Evolutionary conservation across 2,329 filamentous ascomycete species (phyloP), one percentile per base, ranked within the genome.

Genomic region (Apiospora sp.): DNA sequence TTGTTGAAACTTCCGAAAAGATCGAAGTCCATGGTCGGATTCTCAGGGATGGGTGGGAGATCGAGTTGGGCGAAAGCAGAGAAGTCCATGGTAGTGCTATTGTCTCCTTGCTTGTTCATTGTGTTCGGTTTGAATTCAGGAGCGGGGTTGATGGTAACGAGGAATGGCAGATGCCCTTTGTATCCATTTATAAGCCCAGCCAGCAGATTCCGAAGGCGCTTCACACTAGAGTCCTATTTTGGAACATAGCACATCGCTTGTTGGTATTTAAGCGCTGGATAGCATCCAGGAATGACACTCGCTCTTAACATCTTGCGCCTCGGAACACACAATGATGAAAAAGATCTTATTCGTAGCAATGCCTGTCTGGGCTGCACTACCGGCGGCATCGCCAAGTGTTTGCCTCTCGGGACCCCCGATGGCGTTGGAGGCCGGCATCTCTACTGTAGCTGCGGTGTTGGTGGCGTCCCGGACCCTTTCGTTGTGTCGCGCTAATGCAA

Each of bases 361-460:
- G n/a, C n/a, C n/a, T 27, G n/a, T 51, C 8, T 51, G n/a, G n/a
- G 49, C 49, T 12, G n/a, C 7, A 27, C n/a, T 51, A 51, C 49
- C 49, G 49, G 49, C 49, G 49, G 49, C 5, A 51, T 51, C 49
- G n/a, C n/a, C 8, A 51, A 51, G 49, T 51, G 49, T 51, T n/a
- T 51, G n/a, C 49, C 49, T 51, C 49, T 51, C 49, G 49, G n/a
- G n/a, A 51, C 49, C n/a, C 49, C n/a, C 49, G 49, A 51, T 51
- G n/a, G 49, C 49, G 49, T 27, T 51, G n/a, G n/a, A 51, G n/a
- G 49, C 49, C 49, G 49, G 49, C n/a, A 51, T 51, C n/a, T 51
- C n/a, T 51, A 51, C n/a, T 51, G n/a, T 51, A 51, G n/a, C n/a
- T 51, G n/a, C 49, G n/a, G n/a, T 51, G n/a, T 51, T 51, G n/a